Conservation (phyloP, 108 stramenopile species). For the Nannochloropsis oceanica region DNA sequence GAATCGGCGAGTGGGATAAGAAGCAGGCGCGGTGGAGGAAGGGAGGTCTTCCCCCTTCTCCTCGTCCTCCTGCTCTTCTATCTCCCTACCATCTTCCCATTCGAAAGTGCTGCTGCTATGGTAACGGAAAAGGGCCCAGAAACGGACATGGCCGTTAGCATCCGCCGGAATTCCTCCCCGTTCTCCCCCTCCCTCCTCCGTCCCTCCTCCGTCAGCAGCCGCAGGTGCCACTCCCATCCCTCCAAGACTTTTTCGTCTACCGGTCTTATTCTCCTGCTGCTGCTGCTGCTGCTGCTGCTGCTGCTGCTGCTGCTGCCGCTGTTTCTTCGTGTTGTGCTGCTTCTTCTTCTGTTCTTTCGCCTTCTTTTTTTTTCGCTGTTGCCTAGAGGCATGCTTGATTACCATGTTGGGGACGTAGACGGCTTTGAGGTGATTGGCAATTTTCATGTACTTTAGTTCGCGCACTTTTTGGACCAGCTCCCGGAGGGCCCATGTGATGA, state of each 20-base stretch:
- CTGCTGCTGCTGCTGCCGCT: no score
- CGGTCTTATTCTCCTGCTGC: background rate
- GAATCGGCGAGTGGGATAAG: background rate
- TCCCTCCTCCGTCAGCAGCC: background rate
- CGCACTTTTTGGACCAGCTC: background rate
- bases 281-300: background rate
- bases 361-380: no score
- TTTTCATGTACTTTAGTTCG: background rate
- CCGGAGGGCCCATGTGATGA: background rate
- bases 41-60: background rate
- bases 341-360: no score
- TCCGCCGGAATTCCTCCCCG: background rate
- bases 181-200: background rate
- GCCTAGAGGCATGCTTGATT: background rate
- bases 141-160: background rate
- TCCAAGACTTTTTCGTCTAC: background rate
- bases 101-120: no score
- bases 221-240: background rate
- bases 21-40: background rate
- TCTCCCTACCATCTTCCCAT: background rate
- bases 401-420: background rate
- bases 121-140: background rate
- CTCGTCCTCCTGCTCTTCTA: background rate
- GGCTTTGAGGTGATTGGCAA: background rate
- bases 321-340: no score